Percentiles rank a stretch among this genome's conserved stretches.
Evolutionary conservation across 192 early-diverging fungal species (phyloP).

Genomic region (Ambispora gerdemannii): DNA sequence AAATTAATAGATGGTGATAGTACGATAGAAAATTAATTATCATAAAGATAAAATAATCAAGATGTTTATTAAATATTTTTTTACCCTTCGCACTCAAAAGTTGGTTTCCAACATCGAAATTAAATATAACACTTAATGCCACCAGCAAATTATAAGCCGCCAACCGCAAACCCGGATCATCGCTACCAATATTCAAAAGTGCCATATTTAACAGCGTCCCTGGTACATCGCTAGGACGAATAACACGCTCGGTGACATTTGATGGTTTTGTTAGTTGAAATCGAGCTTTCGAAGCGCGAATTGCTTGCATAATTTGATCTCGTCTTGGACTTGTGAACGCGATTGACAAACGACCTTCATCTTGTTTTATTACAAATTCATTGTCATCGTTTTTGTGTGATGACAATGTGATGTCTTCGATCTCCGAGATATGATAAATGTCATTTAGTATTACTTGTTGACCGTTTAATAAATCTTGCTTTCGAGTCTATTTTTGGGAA

Average conservation of each 20-base stretch:
- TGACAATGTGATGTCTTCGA: constrained; percentile 62
- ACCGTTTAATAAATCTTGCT: constrained; percentile 74
- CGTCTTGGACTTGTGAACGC: constrained; percentile 71
- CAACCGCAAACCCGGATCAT: constrained; percentile 74
- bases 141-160: constrained; percentile 91
- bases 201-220: constrained; percentile 92
- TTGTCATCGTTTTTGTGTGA: constrained; percentile 59
- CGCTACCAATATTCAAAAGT: constrained; percentile 80
- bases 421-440: constrained; percentile 80
- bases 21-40: not conserved
- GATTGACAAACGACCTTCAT: constrained; percentile 60
- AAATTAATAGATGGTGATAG: too few species aligned
- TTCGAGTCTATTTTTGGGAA: constrained; percentile 57
- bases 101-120: constrained; percentile 79
- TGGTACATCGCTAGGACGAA: constrained; percentile 86
- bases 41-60: not conserved
- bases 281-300: constrained; percentile 68
- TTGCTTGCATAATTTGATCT: constrained; percentile 59
- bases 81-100: constrained; percentile 69
- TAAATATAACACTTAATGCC: constrained; percentile 74
- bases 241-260: constrained; percentile 63
- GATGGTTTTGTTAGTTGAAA: constrained; percentile 65
- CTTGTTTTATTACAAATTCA: constrained; percentile 78
- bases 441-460: constrained; percentile 77
- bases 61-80: not conserved